Conservation (phyloP, 306 rosid genomes). For the Quercus agrifolia region DNA sequence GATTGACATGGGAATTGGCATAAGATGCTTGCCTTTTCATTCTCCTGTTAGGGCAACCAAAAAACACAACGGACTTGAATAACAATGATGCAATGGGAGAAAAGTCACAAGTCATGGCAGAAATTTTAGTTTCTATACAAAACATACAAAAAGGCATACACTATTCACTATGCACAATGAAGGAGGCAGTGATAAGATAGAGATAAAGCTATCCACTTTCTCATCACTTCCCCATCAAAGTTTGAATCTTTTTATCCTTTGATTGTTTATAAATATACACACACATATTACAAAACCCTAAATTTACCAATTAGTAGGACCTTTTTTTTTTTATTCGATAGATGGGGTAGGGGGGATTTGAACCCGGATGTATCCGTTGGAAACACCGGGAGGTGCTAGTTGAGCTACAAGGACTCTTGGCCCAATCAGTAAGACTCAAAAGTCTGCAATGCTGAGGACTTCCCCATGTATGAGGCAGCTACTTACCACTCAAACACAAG, state of each 20-base stretch:
- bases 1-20: slow-evolving; percentile 1
- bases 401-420: no score
- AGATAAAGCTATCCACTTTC: background rate
- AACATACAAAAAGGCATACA: background rate
- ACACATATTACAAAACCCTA: no score
- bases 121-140: background rate
- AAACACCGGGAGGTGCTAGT: no score
- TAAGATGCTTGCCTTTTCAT: background rate
- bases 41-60: background rate
- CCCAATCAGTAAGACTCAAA: no score
- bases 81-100: background rate
- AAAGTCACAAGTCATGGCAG: background rate
- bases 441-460: no score
- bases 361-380: no score
- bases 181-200: background rate
- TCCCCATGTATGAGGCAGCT: no score
- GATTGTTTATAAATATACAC: no score
- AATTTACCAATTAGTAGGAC: no score
- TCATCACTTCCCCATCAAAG: background rate
- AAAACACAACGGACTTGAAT: slow-evolving; percentile 5
- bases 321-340: no score
- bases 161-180: background rate
- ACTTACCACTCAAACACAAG: no score
- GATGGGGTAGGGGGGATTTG: no score
- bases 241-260: background rate